Base-by-base conservation (phyloP, 768 basidiomycete genomes). In the Lepiota venenata region DNA sequence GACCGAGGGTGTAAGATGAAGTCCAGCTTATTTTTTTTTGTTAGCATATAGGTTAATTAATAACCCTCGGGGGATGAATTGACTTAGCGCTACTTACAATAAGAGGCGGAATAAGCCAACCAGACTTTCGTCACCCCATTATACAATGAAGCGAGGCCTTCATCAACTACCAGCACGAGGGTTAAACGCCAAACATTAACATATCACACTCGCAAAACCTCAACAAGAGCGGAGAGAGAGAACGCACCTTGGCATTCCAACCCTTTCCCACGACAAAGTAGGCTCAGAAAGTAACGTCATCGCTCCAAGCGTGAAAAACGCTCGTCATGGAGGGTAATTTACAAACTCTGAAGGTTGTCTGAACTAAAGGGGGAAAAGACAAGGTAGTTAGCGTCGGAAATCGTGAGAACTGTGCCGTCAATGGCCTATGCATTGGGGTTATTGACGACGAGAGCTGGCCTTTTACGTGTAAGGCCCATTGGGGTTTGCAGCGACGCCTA, bases 371-470 rank as follows among this genome's bases (percentile, higher is more conserved):
- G 9, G 2, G 69, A 70, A 47, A 69, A 70, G 0, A 72, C 68
- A 9, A 71, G 55, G 40, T 72, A 72, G 5, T 57, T 52, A 9
- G 56, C 63, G 1, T 59, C 36, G 10, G 62, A 61, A 14, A 64
- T 16, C 15, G 69, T 52, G 15, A 70, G 55, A 1, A 71, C 58
- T 6, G 68, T 72, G 7, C 63, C 65, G 47, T 72, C 70, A 42
- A 72, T 71, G 12, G 66, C 63, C 71, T 68, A 69, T 5, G 69
- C 69, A 50, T 72, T 70, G 9, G 69, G 59, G 47, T 66, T 66
- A 32, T 3, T 69, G 16, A 69, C 67, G 5, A 47, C 59, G 29
- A 71, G 68, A 2, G 59, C 66, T 68, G 39, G 20, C 3, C 22
- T 5, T 35, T 29, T 11, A 22, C 1, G 16, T 42, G 16, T 44